Evolutionary conservation across 1,284 basidiomycete species (phyloP).

Genomic region (Moesziomyces globuligerus): DNA sequence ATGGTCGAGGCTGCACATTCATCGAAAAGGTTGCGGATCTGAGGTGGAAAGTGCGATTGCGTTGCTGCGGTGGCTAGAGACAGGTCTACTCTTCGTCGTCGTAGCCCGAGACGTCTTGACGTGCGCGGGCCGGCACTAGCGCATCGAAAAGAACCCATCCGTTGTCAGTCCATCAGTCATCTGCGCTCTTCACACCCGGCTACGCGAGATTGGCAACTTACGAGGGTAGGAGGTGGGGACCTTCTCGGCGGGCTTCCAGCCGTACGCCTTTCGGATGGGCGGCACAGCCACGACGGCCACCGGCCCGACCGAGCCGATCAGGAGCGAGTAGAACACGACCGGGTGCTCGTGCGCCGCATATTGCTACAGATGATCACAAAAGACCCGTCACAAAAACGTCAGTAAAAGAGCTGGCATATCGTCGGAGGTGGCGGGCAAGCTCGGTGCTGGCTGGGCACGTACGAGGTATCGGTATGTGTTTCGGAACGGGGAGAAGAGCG

Average conservation of each 20-base stretch:
- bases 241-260: constrained; percentile 78
- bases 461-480: constrained; percentile 63
- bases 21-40: too few relatives aligned
- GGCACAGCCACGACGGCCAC: constrained; percentile 80
- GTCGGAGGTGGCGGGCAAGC: too few relatives aligned
- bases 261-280: constrained; percentile 77
- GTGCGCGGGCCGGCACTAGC: constrained; percentile 57
- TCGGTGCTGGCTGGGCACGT: constrained; percentile 15
- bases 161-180: not conserved
- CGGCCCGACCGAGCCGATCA: constrained; percentile 76
- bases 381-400: not conserved
- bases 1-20: too few relatives aligned
- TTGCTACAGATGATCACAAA: constrained; percentile 69
- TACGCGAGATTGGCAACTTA: constrained; percentile 74
- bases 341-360: constrained; percentile 90
- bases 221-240: constrained; percentile 87
- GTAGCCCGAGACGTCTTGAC: constrained; percentile 56
- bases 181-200: too few relatives aligned
- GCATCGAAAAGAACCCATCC: not conserved
- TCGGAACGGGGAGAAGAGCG: constrained; percentile 56
- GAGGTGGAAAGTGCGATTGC: too few relatives aligned
- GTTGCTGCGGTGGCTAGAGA: too few relatives aligned
- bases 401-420: not conserved
- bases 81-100: constrained; percentile 59
- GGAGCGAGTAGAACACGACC: constrained; percentile 86